Conservation (phyloP, 805 yeast genomes). For the Lipomyces anomalus region DNA sequence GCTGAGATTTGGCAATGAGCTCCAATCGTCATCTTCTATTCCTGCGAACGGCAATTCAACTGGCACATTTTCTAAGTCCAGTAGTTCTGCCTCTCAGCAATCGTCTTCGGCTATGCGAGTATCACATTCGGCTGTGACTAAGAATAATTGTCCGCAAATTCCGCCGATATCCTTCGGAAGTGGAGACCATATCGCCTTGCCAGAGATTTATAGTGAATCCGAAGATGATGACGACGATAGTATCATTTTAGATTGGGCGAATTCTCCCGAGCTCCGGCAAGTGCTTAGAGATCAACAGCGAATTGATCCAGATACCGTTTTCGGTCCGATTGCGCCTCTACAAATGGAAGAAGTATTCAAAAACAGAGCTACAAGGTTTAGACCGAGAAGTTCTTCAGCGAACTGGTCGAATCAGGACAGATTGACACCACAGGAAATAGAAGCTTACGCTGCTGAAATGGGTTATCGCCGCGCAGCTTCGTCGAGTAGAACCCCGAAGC, state of each 20-base stretch:
- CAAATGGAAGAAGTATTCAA: conserved; percentile 65
- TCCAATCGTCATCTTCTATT: not conserved
- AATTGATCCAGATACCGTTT: conserved; percentile 60
- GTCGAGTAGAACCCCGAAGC: not conserved
- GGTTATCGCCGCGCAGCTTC: conserved; percentile 35
- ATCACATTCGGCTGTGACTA: conserved; percentile 2
- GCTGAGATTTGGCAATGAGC: conserved; percentile 27
- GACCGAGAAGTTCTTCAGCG: conserved; percentile 52
- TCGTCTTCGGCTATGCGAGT: not conserved
- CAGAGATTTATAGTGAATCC: conserved; percentile 36
- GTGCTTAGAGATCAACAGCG: conserved; percentile 43
- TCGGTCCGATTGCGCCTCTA: conserved; percentile 69
- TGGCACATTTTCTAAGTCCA: conserved; percentile 2
- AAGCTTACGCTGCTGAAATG: conserved; percentile 44
- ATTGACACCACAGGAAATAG: conserved; percentile 43
- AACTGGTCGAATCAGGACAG: conserved; percentile 46
- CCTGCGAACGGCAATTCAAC: not conserved
- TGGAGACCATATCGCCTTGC: conserved; percentile 27
- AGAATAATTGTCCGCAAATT: conserved; percentile 5
- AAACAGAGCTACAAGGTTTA: conserved; percentile 40
- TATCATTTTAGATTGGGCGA: conserved; percentile 56
- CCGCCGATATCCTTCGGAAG: conserved; percentile 4
- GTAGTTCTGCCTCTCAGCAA: not conserved
- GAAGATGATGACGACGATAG: conserved; percentile 49
- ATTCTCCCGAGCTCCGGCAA: conserved; percentile 49